phyloP scores from a whole-genome alignment of 129 eudicot genomes.

The Flaveria sonorensis region DNA sequence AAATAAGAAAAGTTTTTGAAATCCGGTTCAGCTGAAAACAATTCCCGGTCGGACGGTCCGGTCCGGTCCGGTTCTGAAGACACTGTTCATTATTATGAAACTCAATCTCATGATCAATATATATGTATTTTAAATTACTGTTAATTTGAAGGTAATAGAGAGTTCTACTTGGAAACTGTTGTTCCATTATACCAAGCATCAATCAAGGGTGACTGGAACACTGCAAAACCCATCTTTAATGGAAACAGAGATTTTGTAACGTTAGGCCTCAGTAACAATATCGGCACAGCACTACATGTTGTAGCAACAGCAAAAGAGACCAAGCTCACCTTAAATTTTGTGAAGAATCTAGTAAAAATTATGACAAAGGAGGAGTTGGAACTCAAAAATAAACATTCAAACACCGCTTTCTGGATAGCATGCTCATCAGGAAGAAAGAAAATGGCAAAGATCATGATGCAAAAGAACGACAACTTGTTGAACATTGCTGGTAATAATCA shows the following conservation, averaged over 20 bases:
- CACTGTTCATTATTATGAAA: too few species aligned
- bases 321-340: constrained; percentile 12
- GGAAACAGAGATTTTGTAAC: neutral
- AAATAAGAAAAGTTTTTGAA: too few species aligned
- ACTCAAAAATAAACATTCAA: constrained; percentile 9
- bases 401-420: constrained; percentile 47
- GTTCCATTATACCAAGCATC: constrained; percentile 23
- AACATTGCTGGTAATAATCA: constrained; percentile 22
- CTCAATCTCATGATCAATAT: too few species aligned
- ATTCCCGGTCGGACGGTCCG: too few species aligned
- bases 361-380: constrained; percentile 27
- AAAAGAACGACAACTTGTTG: constrained; percentile 19
- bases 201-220: constrained; percentile 6
- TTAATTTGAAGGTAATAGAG: neutral
- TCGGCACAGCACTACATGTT: constrained; percentile 2
- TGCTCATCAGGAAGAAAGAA: constrained; percentile 32
- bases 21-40: too few species aligned
- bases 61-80: too few species aligned
- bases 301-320: constrained; percentile 19
- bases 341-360: constrained; percentile 27
- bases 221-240: constrained; percentile 16
- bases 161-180: neutral
- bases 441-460: constrained; percentile 28
- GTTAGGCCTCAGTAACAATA: constrained; percentile 18
- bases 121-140: neutral